These are phyloP conservation scores for Evernia prunastri DNA, from an alignment of 495 filamentous ascomycete species.

Conservation along the genomic window DNA sequence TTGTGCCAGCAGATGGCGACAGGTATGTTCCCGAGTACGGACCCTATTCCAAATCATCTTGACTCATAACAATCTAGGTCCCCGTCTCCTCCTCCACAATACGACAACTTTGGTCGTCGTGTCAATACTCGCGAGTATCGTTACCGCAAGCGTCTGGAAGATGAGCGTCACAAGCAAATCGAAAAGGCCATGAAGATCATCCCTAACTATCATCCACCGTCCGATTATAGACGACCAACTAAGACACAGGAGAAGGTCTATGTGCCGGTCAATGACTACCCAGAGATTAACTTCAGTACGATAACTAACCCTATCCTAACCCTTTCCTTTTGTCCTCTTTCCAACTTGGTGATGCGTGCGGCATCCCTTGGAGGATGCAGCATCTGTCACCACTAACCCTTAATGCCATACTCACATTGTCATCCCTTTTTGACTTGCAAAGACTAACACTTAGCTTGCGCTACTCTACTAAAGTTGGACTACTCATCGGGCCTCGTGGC, in stretches of 20 bases:
- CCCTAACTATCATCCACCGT: conserved; percentile 94
- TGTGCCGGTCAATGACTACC: conserved; percentile 99
- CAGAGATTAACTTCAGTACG: conserved; percentile 99
- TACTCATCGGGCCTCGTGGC: conserved; percentile 99
- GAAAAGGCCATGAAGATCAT: conserved; percentile 98
- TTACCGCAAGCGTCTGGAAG: conserved; percentile 94
- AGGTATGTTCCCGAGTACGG: conserved; percentile 51
- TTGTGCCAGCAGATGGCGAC: conserved; percentile 90
- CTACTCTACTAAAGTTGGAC: conserved; percentile 91
- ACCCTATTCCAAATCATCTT: neutral
- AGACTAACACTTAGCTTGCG: conserved; percentile 88
- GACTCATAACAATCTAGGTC: conserved; percentile 52
- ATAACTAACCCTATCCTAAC: conserved; percentile 96
- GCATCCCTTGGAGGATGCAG: conserved; percentile 30
- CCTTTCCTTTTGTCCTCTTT: conserved; percentile 43
- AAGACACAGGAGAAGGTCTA: conserved; percentile 99
- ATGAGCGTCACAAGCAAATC: conserved; percentile 95
- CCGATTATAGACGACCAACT: conserved; percentile 94
- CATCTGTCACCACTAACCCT: conserved; percentile 47
- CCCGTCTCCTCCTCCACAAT: conserved; percentile 90
- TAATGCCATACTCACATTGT: conserved; percentile 34
- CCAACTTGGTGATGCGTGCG: conserved; percentile 40
- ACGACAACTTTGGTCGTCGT: conserved; percentile 97
- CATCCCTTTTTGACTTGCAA: conserved; percentile 33
- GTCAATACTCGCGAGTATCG: conserved; percentile 96